Base-by-base conservation (phyloP, 2,329 filamentous ascomycete species). In the Phialophora macrospora region DNA sequence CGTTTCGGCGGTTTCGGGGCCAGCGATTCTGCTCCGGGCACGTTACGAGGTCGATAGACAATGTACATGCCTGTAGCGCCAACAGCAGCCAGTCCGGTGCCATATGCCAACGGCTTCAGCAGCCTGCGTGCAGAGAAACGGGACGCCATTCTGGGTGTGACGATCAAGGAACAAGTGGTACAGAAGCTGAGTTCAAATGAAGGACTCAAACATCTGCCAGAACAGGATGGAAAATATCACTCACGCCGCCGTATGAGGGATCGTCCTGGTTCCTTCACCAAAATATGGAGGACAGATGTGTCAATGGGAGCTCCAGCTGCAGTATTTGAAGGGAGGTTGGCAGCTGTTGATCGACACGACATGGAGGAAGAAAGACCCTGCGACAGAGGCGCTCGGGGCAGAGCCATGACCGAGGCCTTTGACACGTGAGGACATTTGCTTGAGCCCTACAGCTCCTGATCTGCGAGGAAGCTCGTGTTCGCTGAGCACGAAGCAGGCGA, bases 41-140 rank as follows among this genome's bases (percentile, higher is more conserved):
- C 86, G 73, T 88, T 85, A 72, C 85, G 84, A 30, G 87, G 87
- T 57, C 86, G 83, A 74, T 87, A 87, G 71, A 84, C 80, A 66
- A 85, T 79, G 77, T 88, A 89, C 65, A 89, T 80, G 52, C 82
- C 63, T 8, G 65, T 80, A 63, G 83, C 83, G 60, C 83, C 84
- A 62, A 82, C 80, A 48, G 80, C 80, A 65, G 82, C 81, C 28
- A 83, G 84, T 60, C 81, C 83, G 44, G 84, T 80, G 61, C 84
- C 83, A 77, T 88, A 88, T 28, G 87, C 82, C 66, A 88, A 76
- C 57, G 84, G 84, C 75, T 82, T 83, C 70, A 88, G 72, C 64
- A 88, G 73, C 70, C 83, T 83, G 66, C 79, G 77, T 28, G 58
- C 28, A 22, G 68, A 77, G 70, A 78, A 75, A 70, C 67, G 55